Conservation (phyloP, 768 basidiomycete species). For the Aureoboletus auriporus region DNA sequence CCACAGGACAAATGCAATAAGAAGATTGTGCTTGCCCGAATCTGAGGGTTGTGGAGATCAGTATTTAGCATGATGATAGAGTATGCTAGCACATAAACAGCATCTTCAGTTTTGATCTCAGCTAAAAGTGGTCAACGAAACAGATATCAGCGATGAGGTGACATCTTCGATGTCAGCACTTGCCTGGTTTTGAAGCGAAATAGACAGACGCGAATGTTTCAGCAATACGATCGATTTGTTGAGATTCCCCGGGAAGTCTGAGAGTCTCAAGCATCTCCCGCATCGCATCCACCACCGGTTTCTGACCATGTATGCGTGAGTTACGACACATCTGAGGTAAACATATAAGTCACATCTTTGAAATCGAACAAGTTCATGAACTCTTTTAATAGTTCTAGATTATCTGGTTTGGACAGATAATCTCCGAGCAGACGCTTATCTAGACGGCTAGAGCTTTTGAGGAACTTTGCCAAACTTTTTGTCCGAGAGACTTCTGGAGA, state of each 20-base stretch:
- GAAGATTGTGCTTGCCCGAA: slow-evolving; percentile 53
- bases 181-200: slow-evolving; percentile 81
- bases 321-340: background rate
- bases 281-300: slow-evolving; percentile 94
- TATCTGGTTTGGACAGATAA: slow-evolving; percentile 86
- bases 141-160: background rate
- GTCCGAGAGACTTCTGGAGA: slow-evolving; percentile 52
- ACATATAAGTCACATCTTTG: slow-evolving; percentile 57
- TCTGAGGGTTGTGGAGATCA: slow-evolving; percentile 92
- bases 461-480: slow-evolving; percentile 75
- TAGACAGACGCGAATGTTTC: slow-evolving; percentile 93
- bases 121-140: slow-evolving; percentile 38
- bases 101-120: slow-evolving; percentile 88
- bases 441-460: slow-evolving; percentile 78
- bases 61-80: slow-evolving; percentile 99
- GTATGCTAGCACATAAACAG: slow-evolving; percentile 89
- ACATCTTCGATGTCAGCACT: background rate
- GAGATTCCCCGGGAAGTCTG: slow-evolving; percentile 90
- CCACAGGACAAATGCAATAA: background rate
- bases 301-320: slow-evolving; percentile 43
- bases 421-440: slow-evolving; percentile 95
- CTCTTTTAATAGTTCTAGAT: slow-evolving; percentile 76
- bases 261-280: slow-evolving; percentile 91
- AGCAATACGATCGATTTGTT: slow-evolving; percentile 91
- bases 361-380: slow-evolving; percentile 91